Evolutionary conservation across 75 land plant genomes (phyloP).

Genomic region (Azolla pinnata): DNA sequence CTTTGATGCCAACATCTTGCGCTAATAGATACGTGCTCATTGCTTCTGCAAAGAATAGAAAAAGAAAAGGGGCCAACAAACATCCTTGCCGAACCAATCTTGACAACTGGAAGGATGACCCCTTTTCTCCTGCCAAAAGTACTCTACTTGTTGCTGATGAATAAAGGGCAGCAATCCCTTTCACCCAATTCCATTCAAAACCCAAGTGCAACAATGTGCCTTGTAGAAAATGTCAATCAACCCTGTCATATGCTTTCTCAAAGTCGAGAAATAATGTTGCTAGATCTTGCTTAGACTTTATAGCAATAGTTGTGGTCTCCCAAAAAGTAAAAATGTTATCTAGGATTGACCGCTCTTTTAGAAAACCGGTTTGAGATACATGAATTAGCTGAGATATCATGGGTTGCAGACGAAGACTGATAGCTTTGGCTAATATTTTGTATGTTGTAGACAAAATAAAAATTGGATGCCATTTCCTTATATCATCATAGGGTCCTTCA

Average conservation of each 20-base stretch:
- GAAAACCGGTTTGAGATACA: slow-evolving; percentile 6
- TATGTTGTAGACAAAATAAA: too few relatives aligned
- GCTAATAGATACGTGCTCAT: neutral
- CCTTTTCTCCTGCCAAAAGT: neutral
- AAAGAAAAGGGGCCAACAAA: neutral
- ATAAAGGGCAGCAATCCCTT: neutral
- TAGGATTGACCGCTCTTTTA: slow-evolving; percentile 4
- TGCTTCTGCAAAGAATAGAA: neutral
- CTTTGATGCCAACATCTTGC: neutral
- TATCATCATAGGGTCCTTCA: too few relatives aligned
- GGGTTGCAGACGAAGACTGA: slow-evolving; percentile 2
- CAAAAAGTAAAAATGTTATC: slow-evolving; percentile 1
- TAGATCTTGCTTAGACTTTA: too few relatives aligned
- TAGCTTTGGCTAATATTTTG: slow-evolving; percentile 9
- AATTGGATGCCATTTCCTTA: too few relatives aligned
- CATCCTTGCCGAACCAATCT: neutral
- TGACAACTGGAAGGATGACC: neutral
- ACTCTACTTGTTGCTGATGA: neutral
- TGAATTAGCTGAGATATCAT: neutral
- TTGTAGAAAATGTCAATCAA: neutral
- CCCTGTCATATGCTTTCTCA: too few relatives aligned
- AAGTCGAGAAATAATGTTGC: too few relatives aligned
- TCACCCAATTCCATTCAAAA: too few relatives aligned
- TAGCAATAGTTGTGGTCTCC: neutral
- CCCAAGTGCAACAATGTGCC: too few relatives aligned